Conservation (phyloP, 2,329 filamentous ascomycete genomes). For the Hypoxylon sp. region DNA sequence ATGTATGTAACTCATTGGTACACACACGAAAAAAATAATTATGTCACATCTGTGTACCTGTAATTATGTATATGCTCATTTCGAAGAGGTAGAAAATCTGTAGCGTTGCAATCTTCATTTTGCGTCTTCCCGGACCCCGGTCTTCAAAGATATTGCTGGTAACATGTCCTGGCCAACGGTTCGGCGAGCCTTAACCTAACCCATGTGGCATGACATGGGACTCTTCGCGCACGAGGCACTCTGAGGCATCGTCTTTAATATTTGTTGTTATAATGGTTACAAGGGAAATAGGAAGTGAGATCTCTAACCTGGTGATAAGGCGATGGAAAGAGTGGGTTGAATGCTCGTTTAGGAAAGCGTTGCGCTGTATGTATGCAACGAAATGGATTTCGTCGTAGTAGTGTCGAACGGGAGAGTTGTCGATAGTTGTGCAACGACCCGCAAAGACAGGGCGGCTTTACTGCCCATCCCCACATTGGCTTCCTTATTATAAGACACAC, state of each 20-base stretch:
- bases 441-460: slow-evolving; percentile 15
- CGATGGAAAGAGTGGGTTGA: slow-evolving; percentile 7
- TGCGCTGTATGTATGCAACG: slow-evolving; percentile 1
- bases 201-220: slow-evolving; percentile 33
- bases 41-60: background rate
- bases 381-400: background rate
- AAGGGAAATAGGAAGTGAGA: slow-evolving; percentile 24
- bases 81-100: slow-evolving; percentile 23
- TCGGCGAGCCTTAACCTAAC: slow-evolving; percentile 33
- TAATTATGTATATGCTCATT: slow-evolving; percentile 25
- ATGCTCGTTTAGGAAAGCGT: slow-evolving; percentile 27
- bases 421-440: background rate
- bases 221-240: slow-evolving; percentile 31
- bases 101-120: slow-evolving; percentile 41
- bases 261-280: slow-evolving; percentile 34
- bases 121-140: slow-evolving; percentile 30
- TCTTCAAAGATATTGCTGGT: slow-evolving; percentile 26
- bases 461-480: slow-evolving; percentile 25
- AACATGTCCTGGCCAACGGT: slow-evolving; percentile 31
- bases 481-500: slow-evolving; percentile 15
- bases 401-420: background rate
- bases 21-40: slow-evolving; percentile 5
- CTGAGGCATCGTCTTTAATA: slow-evolving; percentile 28
- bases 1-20: background rate
- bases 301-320: slow-evolving; percentile 24